These are phyloP conservation scores for Cyberlindnera bimundalis DNA, from an alignment of 805 yeast genomes.

Conservation along the genomic window DNA sequence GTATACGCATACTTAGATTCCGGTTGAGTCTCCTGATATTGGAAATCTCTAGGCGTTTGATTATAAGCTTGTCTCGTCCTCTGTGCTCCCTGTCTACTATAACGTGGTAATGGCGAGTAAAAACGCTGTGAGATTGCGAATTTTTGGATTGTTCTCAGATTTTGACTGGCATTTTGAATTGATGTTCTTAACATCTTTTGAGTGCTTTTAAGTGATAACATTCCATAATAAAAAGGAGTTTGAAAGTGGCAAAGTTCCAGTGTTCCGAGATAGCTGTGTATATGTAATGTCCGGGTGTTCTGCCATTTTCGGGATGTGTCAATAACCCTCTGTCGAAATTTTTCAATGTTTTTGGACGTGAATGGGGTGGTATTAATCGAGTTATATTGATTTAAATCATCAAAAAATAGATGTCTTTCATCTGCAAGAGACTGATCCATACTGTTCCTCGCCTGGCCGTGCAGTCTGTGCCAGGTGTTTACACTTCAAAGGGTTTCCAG, in stretches of 20 bases:
- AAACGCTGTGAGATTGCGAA: slow-evolving; percentile 5
- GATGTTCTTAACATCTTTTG: neutral
- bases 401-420: slow-evolving; percentile 10
- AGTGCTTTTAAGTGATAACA: too few species aligned
- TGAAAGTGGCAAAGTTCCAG: neutral
- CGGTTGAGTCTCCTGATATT: slow-evolving; percentile 5
- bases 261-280: too few species aligned
- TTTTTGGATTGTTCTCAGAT: neutral
- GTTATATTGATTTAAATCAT: too few species aligned
- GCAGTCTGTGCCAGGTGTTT: slow-evolving; percentile 50
- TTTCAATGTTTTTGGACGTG: slow-evolving; percentile 4
- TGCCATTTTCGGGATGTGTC: neutral
- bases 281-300: too few species aligned
- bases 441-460: slow-evolving; percentile 56
- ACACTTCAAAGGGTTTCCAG: slow-evolving; percentile 61
- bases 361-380: too few species aligned
- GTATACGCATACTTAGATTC: slow-evolving; percentile 6
- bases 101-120: slow-evolving; percentile 23
- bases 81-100: slow-evolving; percentile 3
- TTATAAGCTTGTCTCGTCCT: slow-evolving; percentile 5
- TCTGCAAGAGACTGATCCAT: slow-evolving; percentile 41
- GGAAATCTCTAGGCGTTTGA: neutral
- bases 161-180: neutral
- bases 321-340: slow-evolving; percentile 1
- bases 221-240: neutral